These are phyloP conservation scores for Yamadazyma kanchanaburiensis DNA, from an alignment of 1,139 yeast genomes.

Conservation along the genomic window DNA sequence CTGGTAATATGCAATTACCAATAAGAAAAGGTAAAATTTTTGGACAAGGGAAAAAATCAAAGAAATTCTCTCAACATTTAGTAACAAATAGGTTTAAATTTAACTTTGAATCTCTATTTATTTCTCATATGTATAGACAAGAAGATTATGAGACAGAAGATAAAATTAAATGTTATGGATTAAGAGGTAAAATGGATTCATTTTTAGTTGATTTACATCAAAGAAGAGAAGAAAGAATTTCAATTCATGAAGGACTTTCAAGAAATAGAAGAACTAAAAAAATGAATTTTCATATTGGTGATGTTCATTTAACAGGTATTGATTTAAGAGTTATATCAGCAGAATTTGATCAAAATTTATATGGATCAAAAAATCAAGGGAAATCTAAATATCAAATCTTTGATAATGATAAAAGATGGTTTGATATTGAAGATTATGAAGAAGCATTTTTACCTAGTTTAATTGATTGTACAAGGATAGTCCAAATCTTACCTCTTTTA, in stretches of 20 bases:
- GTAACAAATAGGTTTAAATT: slow-evolving; percentile 40
- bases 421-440: slow-evolving; percentile 40
- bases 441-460: slow-evolving; percentile 35
- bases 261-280: slow-evolving; percentile 31
- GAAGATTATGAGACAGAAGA: slow-evolving; percentile 21
- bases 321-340: slow-evolving; percentile 38
- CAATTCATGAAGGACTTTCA: slow-evolving; percentile 29
- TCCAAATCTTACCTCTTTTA: slow-evolving; percentile 32
- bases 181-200: slow-evolving; percentile 38
- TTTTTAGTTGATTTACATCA: slow-evolving; percentile 47
- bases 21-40: slow-evolving; percentile 37
- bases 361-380: slow-evolving; percentile 9
- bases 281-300: slow-evolving; percentile 45
- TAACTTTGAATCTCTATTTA: slow-evolving; percentile 35
- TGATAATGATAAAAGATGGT: slow-evolving; percentile 39
- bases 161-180: slow-evolving; percentile 34
- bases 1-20: slow-evolving; percentile 42
- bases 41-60: slow-evolving; percentile 32
- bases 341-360: slow-evolving; percentile 27
- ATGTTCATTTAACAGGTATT: slow-evolving; percentile 36
- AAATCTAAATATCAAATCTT: slow-evolving; percentile 22
- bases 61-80: slow-evolving; percentile 43
- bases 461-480: slow-evolving; percentile 17
- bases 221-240: slow-evolving; percentile 35
- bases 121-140: slow-evolving; percentile 39